Evolutionary conservation across 2,329 filamentous ascomycete genomes (phyloP), one percentile per base, ranked within the genome.

Genomic region (Trichoderma sp.): DNA sequence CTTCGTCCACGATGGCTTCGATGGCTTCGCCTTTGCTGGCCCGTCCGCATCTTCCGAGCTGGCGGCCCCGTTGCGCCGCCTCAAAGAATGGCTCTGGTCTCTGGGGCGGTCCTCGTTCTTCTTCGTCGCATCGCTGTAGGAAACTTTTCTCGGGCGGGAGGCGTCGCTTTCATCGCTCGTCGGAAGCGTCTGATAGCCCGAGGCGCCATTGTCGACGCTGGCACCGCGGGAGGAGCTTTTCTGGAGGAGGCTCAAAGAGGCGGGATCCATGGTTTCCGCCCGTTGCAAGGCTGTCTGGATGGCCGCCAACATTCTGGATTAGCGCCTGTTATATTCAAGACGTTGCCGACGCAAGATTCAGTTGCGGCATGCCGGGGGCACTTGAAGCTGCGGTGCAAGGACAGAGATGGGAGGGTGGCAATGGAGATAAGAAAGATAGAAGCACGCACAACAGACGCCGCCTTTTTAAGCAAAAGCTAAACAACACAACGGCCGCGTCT

Each of bases 1-100:
- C 73, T 81, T 81, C 84, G 86, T 89, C 85, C 89, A 89, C 52
- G 72, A 71, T 11, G 59, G 70, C 37, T 34, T 43, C 6, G 39
- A 43, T 8, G 39, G 8, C 8, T 52, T 46, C 21, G 32, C 39
- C 51, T 65, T 65, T 14, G 32, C 46, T 24, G 61, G 49, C 32
- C 61, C 37, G 14, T 21, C 60, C 34, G 32, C 21, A 32, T 24
- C 51, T 21, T 64, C 55, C 49, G 63, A 56, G 30, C 28, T 37
- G 24, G 54, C 30, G 24, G 54, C 30, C 30, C 59, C 61, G 64
- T 65, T 63, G n/a, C 59, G 70, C 39, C 66, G 66, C 21, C 49
- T 30, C 51, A 58, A 26, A 43, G 52, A 32, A 10, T 68, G 56
- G 43, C 39, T 68, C 16, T 54, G 43, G 34, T 28, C 28, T 13